These are phyloP conservation scores for Aspergillus saccharolyticus DNA, from an alignment of 495 filamentous ascomycete genomes.

Conservation along the genomic window DNA sequence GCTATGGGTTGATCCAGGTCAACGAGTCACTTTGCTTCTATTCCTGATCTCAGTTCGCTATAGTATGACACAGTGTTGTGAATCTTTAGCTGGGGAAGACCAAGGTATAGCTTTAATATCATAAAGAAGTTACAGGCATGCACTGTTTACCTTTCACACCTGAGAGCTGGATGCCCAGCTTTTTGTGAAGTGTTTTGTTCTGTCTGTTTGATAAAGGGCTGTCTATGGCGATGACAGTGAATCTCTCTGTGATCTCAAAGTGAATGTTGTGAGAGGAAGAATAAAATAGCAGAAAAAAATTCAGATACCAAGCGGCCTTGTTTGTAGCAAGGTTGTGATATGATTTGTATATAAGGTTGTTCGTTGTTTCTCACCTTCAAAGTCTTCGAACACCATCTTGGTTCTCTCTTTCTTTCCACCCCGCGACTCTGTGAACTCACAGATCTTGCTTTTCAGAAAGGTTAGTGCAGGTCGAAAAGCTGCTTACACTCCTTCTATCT, in stretches of 20 bases:
- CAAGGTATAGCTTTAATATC: neutral
- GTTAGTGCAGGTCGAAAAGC: too few relatives aligned
- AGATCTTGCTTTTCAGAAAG: neutral
- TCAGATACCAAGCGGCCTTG: neutral
- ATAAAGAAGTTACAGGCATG: neutral
- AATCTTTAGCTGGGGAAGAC: neutral
- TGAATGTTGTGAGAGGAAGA: neutral
- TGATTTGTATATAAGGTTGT: too few relatives aligned
- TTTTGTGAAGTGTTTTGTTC: neutral
- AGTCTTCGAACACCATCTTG: neutral
- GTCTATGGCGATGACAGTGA: neutral
- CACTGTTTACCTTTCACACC: neutral
- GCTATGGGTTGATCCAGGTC: neutral
- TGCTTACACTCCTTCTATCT: too few relatives aligned
- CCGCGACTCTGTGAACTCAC: too few relatives aligned
- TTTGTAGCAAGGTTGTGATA: neutral
- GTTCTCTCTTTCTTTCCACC: neutral
- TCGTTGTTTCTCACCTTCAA: neutral
- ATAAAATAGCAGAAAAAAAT: neutral
- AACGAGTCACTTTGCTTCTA: neutral
- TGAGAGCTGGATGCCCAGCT: neutral
- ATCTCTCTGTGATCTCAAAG: neutral
- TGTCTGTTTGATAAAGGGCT: neutral
- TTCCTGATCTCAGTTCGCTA: neutral
- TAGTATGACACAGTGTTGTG: neutral